These are phyloP conservation scores for Zarea fungicola DNA, from an alignment of 2,329 filamentous ascomycete genomes.

Conservation along the genomic window DNA sequence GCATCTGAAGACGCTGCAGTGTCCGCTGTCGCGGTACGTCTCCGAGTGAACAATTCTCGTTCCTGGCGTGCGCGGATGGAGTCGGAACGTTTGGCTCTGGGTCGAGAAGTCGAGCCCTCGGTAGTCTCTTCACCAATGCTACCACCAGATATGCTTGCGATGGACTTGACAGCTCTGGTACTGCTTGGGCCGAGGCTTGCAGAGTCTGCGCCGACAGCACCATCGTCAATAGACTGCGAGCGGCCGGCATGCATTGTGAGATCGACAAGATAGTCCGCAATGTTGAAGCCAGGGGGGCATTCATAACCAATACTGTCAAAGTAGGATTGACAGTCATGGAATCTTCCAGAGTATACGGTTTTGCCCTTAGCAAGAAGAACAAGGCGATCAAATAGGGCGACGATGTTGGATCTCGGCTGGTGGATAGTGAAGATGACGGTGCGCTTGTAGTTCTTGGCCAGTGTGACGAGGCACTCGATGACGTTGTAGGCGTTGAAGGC, in stretches of 20 bases:
- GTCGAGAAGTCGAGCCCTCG: slow-evolving; percentile 58
- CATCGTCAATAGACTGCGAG: slow-evolving; percentile 51
- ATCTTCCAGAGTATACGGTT: slow-evolving; percentile 90
- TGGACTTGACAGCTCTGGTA: slow-evolving; percentile 81
- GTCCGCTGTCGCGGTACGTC: slow-evolving; percentile 52
- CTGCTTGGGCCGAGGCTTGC: slow-evolving; percentile 76
- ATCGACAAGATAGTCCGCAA: slow-evolving; percentile 95
- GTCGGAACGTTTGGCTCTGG: slow-evolving; percentile 65
- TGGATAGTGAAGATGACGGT: slow-evolving; percentile 99
- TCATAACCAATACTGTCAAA: slow-evolving; percentile 89
- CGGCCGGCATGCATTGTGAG: slow-evolving; percentile 90
- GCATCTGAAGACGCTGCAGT: slow-evolving; percentile 59
- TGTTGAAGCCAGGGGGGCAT: slow-evolving; percentile 96
- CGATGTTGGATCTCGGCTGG: slow-evolving; percentile 95
- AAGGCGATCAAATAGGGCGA: slow-evolving; percentile 92
- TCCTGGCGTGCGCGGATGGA: slow-evolving; percentile 86
- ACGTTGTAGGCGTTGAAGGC: slow-evolving; percentile 98
- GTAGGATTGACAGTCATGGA: slow-evolving; percentile 81
- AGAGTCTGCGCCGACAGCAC: slow-evolving; percentile 47
- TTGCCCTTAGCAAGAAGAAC: slow-evolving; percentile 83
- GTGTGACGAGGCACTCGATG: slow-evolving; percentile 86
- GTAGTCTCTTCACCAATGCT: slow-evolving; percentile 66
- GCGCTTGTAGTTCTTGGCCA: slow-evolving; percentile 94
- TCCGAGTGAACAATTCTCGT: slow-evolving; percentile 81
- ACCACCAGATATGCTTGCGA: slow-evolving; percentile 73